These are phyloP conservation scores for Mycena filopes DNA, from an alignment of 768 basidiomycete species.

Conservation along the genomic window DNA sequence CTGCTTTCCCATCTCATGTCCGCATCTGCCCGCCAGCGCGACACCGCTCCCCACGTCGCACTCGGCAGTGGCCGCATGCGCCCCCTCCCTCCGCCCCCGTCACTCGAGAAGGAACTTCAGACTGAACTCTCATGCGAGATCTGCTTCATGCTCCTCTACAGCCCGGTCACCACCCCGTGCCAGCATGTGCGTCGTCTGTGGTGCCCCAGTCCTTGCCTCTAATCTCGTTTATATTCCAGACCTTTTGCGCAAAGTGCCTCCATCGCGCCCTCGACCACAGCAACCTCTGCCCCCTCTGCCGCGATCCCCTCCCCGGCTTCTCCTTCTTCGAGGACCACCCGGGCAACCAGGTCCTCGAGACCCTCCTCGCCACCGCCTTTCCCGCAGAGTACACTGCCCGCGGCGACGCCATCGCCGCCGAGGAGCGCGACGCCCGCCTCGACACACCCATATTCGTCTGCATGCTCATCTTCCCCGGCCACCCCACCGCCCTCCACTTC, in stretches of 20 bases:
- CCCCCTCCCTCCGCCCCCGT: conserved; percentile 18
- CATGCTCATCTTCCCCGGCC: conserved; percentile 89
- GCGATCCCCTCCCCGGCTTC: conserved; percentile 78
- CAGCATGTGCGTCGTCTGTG: conserved; percentile 77
- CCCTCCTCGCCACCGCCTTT: conserved; percentile 78
- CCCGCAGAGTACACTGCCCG: conserved; percentile 72
- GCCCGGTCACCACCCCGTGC: conserved; percentile 93
- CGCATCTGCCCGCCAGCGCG: conserved; percentile 38
- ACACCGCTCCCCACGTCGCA: conserved; percentile 31
- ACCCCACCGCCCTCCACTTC: conserved; percentile 90
- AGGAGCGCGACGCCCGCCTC: conserved; percentile 81
- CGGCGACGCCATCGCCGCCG: conserved; percentile 69
- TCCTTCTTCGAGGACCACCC: conserved; percentile 86
- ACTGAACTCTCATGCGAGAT: conserved; percentile 90
- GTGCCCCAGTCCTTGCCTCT: no score
- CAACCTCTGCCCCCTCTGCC: conserved; percentile 85
- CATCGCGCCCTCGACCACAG: conserved; percentile 92
- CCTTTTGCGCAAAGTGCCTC: conserved; percentile 91
- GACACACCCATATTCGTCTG: conserved; percentile 94
- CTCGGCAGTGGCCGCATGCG: conserved; percentile 12
- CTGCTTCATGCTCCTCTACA: conserved; percentile 84
- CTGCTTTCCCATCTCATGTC: conserved; percentile 52
- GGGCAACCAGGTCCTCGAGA: conserved; percentile 74
- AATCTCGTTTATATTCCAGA: conserved; percentile 64
- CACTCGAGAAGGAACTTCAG: conserved; percentile 70